Percentiles rank a stretch among this genome's conserved stretches.
Conservation (phyloP, 129 eudicot species). For the Calendula officinalis region DNA sequence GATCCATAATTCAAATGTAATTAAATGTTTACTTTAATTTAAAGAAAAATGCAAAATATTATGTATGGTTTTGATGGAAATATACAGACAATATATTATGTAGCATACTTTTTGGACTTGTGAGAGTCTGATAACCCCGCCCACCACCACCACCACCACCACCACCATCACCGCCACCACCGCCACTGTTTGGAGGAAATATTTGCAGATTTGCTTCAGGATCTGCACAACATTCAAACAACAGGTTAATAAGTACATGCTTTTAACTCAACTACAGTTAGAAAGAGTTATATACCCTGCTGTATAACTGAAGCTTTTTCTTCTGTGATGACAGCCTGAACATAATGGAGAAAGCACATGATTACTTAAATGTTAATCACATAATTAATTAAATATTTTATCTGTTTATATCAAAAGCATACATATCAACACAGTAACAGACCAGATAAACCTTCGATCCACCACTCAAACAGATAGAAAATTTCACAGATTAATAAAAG, state of each 20-base stretch:
- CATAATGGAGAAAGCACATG: constrained; percentile 8
- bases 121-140: constrained; percentile 71
- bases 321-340: constrained; percentile 79
- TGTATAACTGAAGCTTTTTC: constrained; percentile 47
- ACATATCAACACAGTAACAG: too few relatives aligned
- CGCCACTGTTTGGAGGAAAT: constrained; percentile 66
- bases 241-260: constrained; percentile 14
- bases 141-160: constrained; percentile 48
- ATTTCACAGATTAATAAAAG: not conserved
- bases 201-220: constrained; percentile 81
- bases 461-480: not conserved
- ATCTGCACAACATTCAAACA: constrained; percentile 43
- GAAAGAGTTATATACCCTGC: constrained; percentile 44
- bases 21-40: not conserved
- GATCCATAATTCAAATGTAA: not conserved
- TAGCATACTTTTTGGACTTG: constrained; percentile 55
- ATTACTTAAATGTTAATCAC: constrained; percentile 9
- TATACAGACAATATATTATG: constrained; percentile 3
- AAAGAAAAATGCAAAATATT: too few relatives aligned
- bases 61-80: constrained; percentile 7
- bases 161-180: constrained; percentile 47
- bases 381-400: not conserved
- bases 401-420: too few relatives aligned
- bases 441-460: constrained; percentile 3
- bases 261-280: not conserved